These are phyloP conservation scores for Aspergillus carlsbadensis DNA, from an alignment of 495 filamentous ascomycete genomes.

Conservation along the genomic window DNA sequence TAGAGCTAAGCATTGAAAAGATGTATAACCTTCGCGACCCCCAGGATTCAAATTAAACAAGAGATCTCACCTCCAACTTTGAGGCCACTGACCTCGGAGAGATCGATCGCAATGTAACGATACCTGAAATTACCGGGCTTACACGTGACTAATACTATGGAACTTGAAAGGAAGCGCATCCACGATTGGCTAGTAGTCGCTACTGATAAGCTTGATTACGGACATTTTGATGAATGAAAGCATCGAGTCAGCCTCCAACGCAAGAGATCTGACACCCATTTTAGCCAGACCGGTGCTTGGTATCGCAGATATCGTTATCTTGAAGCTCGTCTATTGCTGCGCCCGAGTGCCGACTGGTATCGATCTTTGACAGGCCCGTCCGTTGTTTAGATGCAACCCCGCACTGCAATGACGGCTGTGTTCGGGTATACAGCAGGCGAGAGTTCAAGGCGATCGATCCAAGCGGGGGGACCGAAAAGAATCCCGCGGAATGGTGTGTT, in stretches of 20 bases:
- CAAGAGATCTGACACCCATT: too few relatives aligned
- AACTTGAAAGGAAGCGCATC: not conserved
- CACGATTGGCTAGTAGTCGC: constrained; percentile 1
- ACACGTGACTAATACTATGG: constrained; percentile 1
- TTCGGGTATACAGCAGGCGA: not conserved
- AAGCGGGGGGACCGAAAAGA: not conserved
- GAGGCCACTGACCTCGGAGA: too few relatives aligned
- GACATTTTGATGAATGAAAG: not conserved
- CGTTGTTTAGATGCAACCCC: not conserved
- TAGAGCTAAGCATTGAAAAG: not conserved
- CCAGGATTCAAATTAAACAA: not conserved
- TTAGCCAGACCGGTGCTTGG: too few relatives aligned
- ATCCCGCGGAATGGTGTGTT: not conserved
- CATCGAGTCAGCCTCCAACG: not conserved
- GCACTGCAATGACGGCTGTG: not conserved
- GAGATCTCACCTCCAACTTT: not conserved
- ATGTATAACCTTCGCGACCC: not conserved
- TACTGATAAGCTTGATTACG: constrained; percentile 4
- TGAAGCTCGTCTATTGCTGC: not conserved
- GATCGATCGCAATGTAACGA: not conserved
- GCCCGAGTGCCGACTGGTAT: too few relatives aligned
- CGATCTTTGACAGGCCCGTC: too few relatives aligned
- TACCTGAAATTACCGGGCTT: not conserved
- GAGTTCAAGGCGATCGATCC: not conserved
- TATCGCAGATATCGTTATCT: too few relatives aligned